Percentiles rank a stretch among this genome's conserved stretches.
Evolutionary conservation across 495 filamentous ascomycete species (phyloP).

Genomic region (Talaromyces nanjingensis): DNA sequence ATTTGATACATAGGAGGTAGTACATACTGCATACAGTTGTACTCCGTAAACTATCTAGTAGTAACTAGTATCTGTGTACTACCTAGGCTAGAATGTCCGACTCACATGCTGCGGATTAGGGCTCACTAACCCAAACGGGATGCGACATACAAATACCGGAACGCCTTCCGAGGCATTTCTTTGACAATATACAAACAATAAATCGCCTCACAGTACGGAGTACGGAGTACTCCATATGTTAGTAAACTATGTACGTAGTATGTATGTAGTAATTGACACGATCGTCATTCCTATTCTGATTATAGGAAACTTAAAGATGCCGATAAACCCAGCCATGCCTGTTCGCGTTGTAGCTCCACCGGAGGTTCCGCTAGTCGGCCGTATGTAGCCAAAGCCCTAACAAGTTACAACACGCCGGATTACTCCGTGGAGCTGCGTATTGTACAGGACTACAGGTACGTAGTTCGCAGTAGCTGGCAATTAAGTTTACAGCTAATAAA

Average conservation of each 20-base stretch:
- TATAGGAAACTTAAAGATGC: neutral
- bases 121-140: neutral
- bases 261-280: neutral
- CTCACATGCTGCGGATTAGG: neutral
- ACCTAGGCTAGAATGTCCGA: neutral
- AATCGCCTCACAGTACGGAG: neutral
- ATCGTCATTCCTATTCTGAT: neutral
- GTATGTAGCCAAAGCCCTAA: neutral
- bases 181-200: neutral
- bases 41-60: neutral
- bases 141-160: neutral
- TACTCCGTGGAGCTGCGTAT: neutral
- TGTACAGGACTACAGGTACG: neutral
- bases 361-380: neutral
- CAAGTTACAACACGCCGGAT: neutral
- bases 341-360: neutral
- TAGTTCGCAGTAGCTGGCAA: neutral
- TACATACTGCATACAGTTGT: neutral
- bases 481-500: neutral
- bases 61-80: neutral
- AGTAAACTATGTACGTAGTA: neutral
- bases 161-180: neutral
- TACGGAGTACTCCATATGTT: neutral
- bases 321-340: neutral
- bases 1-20: neutral